Conservation (phyloP, 805 yeast genomes). For the Yarrowia sp. region DNA sequence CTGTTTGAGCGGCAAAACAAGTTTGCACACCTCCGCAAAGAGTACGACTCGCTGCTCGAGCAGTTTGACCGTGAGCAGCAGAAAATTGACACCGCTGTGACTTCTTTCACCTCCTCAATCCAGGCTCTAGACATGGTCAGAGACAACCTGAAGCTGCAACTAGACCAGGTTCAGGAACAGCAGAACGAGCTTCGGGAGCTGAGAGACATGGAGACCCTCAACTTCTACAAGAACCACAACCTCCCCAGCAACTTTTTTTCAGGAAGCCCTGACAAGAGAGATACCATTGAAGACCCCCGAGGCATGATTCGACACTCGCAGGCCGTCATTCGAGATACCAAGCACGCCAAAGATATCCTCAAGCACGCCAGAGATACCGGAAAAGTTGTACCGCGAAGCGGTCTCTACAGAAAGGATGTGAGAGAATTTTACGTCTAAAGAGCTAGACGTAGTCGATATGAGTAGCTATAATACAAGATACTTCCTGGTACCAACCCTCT, state of each 20-base stretch:
- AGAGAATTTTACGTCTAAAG: background rate
- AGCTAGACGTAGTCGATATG: background rate
- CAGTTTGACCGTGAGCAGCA: background rate
- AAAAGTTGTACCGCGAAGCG: background rate
- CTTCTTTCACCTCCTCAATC: background rate
- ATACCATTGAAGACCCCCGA: no score
- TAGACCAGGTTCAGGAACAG: background rate
- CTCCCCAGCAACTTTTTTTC: background rate
- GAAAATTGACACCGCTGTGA: background rate
- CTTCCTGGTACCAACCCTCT: no score
- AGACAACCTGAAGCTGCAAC: background rate
- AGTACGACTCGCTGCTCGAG: background rate
- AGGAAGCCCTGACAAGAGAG: background rate
- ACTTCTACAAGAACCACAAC: background rate
- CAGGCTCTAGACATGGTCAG: background rate
- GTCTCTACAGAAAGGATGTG: background rate
- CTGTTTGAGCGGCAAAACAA: background rate
- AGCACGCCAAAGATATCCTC: background rate
- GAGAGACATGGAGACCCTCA: background rate
- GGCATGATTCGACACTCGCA: no score
- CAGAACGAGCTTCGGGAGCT: background rate
- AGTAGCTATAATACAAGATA: no score
- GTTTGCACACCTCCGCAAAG: background rate
- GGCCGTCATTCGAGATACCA: background rate
- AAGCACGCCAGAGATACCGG: background rate